Percentiles rank a stretch among this genome's conserved stretches.
These are phyloP conservation scores for Neurospora sp. DNA, from an alignment of 495 filamentous ascomycete genomes.

Conservation along the genomic window DNA sequence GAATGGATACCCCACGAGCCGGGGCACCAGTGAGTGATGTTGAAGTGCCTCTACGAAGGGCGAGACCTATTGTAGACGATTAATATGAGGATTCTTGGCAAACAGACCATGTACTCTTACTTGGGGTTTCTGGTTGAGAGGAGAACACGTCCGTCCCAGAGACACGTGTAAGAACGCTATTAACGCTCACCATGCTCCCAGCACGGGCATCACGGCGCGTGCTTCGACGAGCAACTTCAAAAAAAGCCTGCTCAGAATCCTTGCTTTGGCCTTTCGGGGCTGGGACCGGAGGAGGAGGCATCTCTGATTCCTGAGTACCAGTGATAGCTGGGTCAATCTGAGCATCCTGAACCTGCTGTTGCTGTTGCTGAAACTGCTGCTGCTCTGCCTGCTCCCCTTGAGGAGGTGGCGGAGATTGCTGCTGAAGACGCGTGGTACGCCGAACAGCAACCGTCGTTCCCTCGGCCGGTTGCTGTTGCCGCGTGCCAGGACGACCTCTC, in stretches of 20 bases:
- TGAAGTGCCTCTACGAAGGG: not conserved
- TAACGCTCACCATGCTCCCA: slow-evolving; percentile 11
- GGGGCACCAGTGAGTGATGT: not conserved
- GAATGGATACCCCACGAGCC: not conserved
- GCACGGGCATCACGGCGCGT: slow-evolving; percentile 7
- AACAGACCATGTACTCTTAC: slow-evolving; percentile 6
- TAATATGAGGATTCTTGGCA: not conserved
- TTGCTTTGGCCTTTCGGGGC: slow-evolving; percentile 5
- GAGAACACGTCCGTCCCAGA: slow-evolving; percentile 4
- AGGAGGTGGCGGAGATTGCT: slow-evolving; percentile 12
- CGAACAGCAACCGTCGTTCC: not conserved
- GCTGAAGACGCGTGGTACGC: not conserved
- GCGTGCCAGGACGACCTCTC: slow-evolving; percentile 12
- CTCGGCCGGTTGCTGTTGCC: slow-evolving; percentile 3
- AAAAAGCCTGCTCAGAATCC: not conserved
- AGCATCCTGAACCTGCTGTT: not conserved
- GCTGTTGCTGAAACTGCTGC: not conserved
- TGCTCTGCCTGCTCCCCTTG: slow-evolving; percentile 15
- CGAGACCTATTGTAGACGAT: not conserved
- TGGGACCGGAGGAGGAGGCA: slow-evolving; percentile 18
- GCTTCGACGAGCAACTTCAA: slow-evolving; percentile 7
- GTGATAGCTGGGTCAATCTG: slow-evolving; percentile 20
- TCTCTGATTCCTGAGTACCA: slow-evolving; percentile 5
- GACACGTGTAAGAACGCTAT: slow-evolving; percentile 1
- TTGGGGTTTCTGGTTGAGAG: slow-evolving; percentile 8